Conservation (phyloP, 169 alveolate genomes). For the Plasmodium knowlesi region DNA sequence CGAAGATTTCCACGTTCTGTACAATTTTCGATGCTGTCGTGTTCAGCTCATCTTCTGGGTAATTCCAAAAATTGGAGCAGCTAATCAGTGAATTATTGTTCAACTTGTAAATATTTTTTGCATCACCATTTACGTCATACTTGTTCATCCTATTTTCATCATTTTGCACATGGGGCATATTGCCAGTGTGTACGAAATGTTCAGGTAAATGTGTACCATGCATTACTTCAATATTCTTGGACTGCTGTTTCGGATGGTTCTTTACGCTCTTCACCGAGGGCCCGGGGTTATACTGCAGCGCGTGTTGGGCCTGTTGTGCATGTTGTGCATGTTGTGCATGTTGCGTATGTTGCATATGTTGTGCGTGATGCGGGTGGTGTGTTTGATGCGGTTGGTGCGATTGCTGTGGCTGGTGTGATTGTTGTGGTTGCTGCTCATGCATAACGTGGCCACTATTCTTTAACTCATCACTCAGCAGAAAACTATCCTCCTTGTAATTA, state of each 20-base stretch:
- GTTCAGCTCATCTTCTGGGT: conserved; percentile 48
- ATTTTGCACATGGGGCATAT: not conserved
- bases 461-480: conserved; percentile 35
- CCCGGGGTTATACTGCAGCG: not conserved
- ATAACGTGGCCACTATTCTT: not conserved
- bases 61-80: conserved; percentile 69
- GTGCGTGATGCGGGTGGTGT: not conserved
- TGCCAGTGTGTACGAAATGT: not conserved
- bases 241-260: not conserved
- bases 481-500: conserved; percentile 25
- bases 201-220: not conserved
- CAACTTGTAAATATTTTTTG: conserved; percentile 32
- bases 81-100: conserved; percentile 32
- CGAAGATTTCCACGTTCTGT: conserved; percentile 58
- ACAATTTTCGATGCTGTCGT: conserved; percentile 46
- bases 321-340: not conserved
- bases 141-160: not conserved
- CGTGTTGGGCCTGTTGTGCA: not conserved
- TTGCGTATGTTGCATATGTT: not conserved
- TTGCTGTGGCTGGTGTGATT: not conserved
- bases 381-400: not conserved
- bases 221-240: not conserved
- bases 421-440: not conserved
- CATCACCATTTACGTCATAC: conserved; percentile 5
- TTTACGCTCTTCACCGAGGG: not conserved